Evolutionary conservation across 2,329 filamentous ascomycete species (phyloP).

Genomic region (Aspergillus alliaceus): DNA sequence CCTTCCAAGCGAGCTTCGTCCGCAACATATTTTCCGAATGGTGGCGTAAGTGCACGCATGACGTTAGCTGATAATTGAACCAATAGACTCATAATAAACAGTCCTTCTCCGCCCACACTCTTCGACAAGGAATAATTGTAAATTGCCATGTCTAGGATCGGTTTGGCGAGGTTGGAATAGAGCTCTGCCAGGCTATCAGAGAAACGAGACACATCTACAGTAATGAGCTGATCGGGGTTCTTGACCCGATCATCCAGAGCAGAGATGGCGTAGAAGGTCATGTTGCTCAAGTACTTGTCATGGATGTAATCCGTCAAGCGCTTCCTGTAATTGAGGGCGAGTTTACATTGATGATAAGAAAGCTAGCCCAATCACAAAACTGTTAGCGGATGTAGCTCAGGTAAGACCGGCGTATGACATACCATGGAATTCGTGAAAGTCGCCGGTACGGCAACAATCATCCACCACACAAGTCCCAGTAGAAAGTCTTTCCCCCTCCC

Average conservation of each 20-base stretch:
- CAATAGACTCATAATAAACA: conserved; percentile 91
- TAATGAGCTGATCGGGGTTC: conserved; percentile 96
- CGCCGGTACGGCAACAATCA: conserved; percentile 91
- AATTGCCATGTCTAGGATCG: conserved; percentile 89
- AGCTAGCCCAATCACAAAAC: conserved; percentile 57
- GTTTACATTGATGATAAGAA: conserved; percentile 93
- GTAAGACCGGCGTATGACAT: conserved; percentile 32
- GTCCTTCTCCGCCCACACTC: conserved; percentile 91
- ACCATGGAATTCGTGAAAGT: conserved; percentile 99
- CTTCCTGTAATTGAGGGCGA: conserved; percentile 89
- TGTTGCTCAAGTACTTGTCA: conserved; percentile 91
- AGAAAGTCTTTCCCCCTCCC: conserved; percentile 90
- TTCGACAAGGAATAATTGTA: conserved; percentile 94
- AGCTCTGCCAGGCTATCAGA: conserved; percentile 91
- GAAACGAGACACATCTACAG: conserved; percentile 94
- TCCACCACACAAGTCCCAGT: conserved; percentile 92
- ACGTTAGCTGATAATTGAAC: conserved; percentile 90
- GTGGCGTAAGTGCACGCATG: conserved; percentile 91
- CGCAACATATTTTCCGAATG: conserved; percentile 95
- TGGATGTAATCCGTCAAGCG: conserved; percentile 93
- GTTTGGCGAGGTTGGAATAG: conserved; percentile 95
- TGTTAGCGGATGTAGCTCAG: not conserved
- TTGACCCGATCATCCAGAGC: conserved; percentile 96
- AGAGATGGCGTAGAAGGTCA: conserved; percentile 96
- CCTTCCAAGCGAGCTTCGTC: conserved; percentile 93